phyloP scores from a whole-genome alignment of 495 filamentous ascomycete genomes.

The Staphylotrichum tortipilum region DNA sequence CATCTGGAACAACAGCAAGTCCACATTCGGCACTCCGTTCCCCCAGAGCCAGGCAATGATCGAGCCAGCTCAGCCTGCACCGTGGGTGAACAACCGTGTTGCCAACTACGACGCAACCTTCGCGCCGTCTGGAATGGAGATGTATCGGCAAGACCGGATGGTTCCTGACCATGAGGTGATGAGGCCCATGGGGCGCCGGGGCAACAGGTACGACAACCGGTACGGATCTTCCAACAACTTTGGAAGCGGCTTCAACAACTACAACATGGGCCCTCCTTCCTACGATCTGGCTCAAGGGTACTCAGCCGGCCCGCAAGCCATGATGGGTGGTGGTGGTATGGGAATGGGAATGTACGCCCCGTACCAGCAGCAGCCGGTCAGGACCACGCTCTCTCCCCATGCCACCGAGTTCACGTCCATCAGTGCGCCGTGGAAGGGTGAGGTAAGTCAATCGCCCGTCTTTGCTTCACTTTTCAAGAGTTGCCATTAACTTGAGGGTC shows the following conservation, averaged over 20 bases:
- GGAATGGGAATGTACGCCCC: slow-evolving; percentile 46
- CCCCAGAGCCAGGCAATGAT: slow-evolving; percentile 28
- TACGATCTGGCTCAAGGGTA: slow-evolving; percentile 29
- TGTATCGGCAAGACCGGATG: slow-evolving; percentile 38
- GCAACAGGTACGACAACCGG: slow-evolving; percentile 38
- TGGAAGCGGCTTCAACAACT: slow-evolving; percentile 14
- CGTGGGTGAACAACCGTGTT: slow-evolving; percentile 33
- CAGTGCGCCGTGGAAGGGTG: slow-evolving; percentile 40
- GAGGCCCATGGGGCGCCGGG: slow-evolving; percentile 29
- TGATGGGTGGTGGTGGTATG: slow-evolving; percentile 20
- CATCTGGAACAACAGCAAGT: slow-evolving; percentile 50
- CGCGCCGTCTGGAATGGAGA: slow-evolving; percentile 22
- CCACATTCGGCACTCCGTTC: slow-evolving; percentile 21
- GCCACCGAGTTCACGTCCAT: slow-evolving; percentile 68
- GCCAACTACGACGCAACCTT: slow-evolving; percentile 23
- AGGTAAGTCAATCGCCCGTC: slow-evolving; percentile 37
- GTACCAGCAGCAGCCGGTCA: slow-evolving; percentile 65
- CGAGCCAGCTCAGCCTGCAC: slow-evolving; percentile 26
- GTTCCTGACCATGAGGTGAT: slow-evolving; percentile 39
- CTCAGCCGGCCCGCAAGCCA: slow-evolving; percentile 19
- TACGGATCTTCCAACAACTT: slow-evolving; percentile 23
- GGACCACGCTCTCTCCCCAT: slow-evolving; percentile 75
- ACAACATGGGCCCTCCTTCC: slow-evolving; percentile 21
- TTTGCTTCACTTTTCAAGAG: neutral
- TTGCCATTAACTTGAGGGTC: slow-evolving; percentile 9